Evolutionary conservation across 2,329 filamentous ascomycete species (phyloP), one percentile per base, ranked within the genome.

Genomic region (Rutstroemia sp.): DNA sequence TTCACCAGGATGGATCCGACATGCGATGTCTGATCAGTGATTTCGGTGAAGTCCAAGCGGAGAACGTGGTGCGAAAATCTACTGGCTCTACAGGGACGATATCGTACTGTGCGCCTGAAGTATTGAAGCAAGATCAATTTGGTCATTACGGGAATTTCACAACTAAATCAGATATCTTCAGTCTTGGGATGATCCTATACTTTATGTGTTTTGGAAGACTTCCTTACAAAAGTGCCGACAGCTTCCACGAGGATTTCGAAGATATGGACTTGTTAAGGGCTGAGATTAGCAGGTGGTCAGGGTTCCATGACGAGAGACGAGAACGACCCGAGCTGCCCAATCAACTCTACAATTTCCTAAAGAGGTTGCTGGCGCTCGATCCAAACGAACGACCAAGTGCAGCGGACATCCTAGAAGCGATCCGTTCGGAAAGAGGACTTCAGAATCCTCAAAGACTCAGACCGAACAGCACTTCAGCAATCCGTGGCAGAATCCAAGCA

Each of bases 151-250:
- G 88, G 7, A 96, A 97, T 68, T 99, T 99, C 67, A 96, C 91
- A 0, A 92, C 89, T 25, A 99, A 97, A 68, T 96, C 92, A 0
- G 94, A 99, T 67, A 88, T 99, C n/a, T 99, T 99, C 71, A 96
- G 92, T 1, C 76, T 99, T 0, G 94, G 94, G 49, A 96, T 99
- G 92, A 97, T 97, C 56, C 79, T 99, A 3, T 95, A 97, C 71
- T 99, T 99, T 68, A 87, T 99, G 78, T 99, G 94, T 70, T 99
- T 99, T 69, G 89, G 87, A 1, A 81, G 86, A 48, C 78, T 99
- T 10, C 94, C 94, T 0, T 99, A 97, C 68, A 78, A 74, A 23
- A 88, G 87, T 64, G 89, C 92, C 52, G 92, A 97, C 68, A 79
- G 86, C 3, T 78, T 95, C 21, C 83, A 96, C 58, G 92, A 97